Evolutionary conservation across 768 basidiomycete species (phyloP).

Genomic region (Kwoniella mangroviensis): DNA sequence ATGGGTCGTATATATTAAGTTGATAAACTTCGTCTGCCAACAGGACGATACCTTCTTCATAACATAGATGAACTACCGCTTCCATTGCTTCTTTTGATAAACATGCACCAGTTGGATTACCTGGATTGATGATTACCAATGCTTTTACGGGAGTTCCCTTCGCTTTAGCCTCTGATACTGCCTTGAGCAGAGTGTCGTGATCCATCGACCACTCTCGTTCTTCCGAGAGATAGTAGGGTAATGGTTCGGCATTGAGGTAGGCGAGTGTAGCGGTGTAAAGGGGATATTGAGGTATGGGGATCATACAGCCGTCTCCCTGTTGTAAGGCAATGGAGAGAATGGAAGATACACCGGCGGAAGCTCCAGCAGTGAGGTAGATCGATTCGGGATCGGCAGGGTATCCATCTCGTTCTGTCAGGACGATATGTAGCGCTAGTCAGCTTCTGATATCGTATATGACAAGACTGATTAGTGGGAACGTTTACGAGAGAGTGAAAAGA

Average conservation of each 20-base stretch:
- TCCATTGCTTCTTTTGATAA: constrained; percentile 73
- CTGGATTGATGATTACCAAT: constrained; percentile 97
- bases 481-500: constrained; percentile 5
- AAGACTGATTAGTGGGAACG: background rate
- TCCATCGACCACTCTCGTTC: constrained; percentile 80
- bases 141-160: constrained; percentile 74
- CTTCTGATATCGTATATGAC: background rate
- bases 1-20: constrained; percentile 74
- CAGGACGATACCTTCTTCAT: constrained; percentile 80
- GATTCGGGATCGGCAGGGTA: constrained; percentile 77
- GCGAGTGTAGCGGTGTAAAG: constrained; percentile 95
- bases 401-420: constrained; percentile 79
- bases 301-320: constrained; percentile 60
- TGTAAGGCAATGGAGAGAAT: constrained; percentile 54
- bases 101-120: constrained; percentile 92
- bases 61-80: constrained; percentile 79
- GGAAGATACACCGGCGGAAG: constrained; percentile 85
- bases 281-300: constrained; percentile 98
- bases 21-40: constrained; percentile 99
- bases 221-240: constrained; percentile 91
- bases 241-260: constrained; percentile 73
- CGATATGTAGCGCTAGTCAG: background rate
- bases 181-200: constrained; percentile 67
- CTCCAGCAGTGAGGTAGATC: constrained; percentile 94
- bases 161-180: constrained; percentile 69